Evolutionary conservation across 805 yeast species (phyloP), one percentile per base, ranked within the genome.

Genomic region (Lipomyces mesembrius): DNA sequence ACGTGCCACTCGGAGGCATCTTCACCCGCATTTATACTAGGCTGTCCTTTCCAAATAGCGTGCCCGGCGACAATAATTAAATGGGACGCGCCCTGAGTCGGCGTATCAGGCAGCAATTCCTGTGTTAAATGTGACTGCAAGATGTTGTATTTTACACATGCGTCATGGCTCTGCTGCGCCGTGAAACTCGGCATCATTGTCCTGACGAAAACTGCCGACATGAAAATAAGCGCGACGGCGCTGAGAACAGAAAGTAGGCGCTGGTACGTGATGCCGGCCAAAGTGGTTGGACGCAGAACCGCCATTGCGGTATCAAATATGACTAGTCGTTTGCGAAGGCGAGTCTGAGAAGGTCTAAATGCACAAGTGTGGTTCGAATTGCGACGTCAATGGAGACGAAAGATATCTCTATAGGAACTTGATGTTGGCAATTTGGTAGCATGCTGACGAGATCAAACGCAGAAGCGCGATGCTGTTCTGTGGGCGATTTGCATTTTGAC

Each of bases 21-120:
- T 22, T 78, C 77, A 0, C 93, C 93, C 5, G 79, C 72, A 9
- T 82, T 79, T 0, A 75, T 77, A n/a, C 58, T 29, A 14, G n/a
- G 17, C 25, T 61, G 60, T 1, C 77, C 76, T 61, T 79, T 81
- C 90, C 90, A 88, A 1, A 88, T 82, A 0, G 88, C 83, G 71
- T 88, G 92, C 61, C 91, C 83, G n/a, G 89, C 87, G 0, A 86
- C 83, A 5, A 86, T 78, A 12, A 86, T 80, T 20, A 86, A 74
- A 25, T 77, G 78, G 0, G 65, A 43, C 63, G 73, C 62, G 8
- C 62, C 60, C 9, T 62, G 68, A 1, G 65, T 65, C 11, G 59
- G 55, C n/a, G 55, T 52, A 9, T 25, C 55, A 52, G 55, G 55
- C 9, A 52, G 35, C 11, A 52, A 5, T 43, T 17, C 49, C 49